Conservation (phyloP, 257 asterid species). For the Thymus quinquecostatus region DNA sequence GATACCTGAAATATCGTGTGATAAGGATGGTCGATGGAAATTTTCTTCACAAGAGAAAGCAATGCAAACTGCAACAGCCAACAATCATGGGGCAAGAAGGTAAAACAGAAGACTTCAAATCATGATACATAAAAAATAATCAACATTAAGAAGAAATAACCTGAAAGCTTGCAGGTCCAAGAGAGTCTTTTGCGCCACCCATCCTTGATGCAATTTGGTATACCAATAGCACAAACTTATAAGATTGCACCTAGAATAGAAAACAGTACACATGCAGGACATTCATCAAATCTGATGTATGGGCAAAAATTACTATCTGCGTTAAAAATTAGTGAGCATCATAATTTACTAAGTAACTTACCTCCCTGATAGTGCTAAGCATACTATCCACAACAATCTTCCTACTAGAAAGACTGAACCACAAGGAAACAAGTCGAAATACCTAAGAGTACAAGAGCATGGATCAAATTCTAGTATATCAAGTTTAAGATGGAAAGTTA, state of each 20-base stretch:
- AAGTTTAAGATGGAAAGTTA: slow-evolving; percentile 9
- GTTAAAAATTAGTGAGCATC: slow-evolving; percentile 12
- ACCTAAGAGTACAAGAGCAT: slow-evolving; percentile 56
- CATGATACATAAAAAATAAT: slow-evolving; percentile 14
- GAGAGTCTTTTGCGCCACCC: slow-evolving; percentile 75
- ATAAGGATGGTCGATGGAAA: slow-evolving; percentile 95
- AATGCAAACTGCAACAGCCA: slow-evolving; percentile 73
- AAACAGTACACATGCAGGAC: slow-evolving; percentile 24
- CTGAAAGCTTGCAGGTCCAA: slow-evolving; percentile 76
- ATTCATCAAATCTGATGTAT: slow-evolving; percentile 20
- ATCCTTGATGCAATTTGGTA: slow-evolving; percentile 98
- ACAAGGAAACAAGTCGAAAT: slow-evolving; percentile 87
- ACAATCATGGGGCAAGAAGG: slow-evolving; percentile 1
- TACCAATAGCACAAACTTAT: slow-evolving; percentile 83
- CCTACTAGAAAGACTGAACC: slow-evolving; percentile 85
- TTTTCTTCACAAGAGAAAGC: slow-evolving; percentile 89
- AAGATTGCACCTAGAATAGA: slow-evolving; percentile 77
- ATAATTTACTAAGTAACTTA: slow-evolving; percentile 31
- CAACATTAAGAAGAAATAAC: slow-evolving; percentile 41
- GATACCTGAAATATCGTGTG: slow-evolving; percentile 94
- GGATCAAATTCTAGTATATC: slow-evolving; percentile 23
- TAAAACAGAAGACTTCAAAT: not conserved
- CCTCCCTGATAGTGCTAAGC: slow-evolving; percentile 82
- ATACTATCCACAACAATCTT: slow-evolving; percentile 74
- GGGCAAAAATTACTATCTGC: slow-evolving; percentile 17